Percentiles rank a stretch among this genome's conserved stretches.
These are phyloP conservation scores for Vicia villosa DNA, from an alignment of 306 rosid species.

Conservation along the genomic window DNA sequence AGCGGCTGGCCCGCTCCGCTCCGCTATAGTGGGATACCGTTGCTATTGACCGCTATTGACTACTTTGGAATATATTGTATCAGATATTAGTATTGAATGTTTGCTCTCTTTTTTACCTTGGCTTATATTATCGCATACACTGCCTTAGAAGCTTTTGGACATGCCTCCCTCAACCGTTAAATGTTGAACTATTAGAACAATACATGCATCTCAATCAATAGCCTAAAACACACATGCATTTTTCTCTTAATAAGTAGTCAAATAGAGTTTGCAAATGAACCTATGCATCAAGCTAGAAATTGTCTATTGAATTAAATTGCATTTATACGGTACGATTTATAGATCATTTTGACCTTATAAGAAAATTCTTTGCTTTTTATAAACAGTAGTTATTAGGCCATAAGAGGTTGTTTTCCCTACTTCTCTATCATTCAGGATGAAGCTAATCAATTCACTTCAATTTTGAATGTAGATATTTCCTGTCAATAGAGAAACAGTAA, in stretches of 20 bases:
- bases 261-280: conserved; percentile 19
- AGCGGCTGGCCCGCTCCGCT: no score
- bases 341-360: conserved; percentile 13
- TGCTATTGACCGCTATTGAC: no score
- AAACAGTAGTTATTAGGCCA: background rate
- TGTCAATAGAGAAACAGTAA: background rate
- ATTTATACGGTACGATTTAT: background rate
- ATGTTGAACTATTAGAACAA: background rate
- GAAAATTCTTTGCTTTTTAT: conserved; percentile 3
- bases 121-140: background rate
- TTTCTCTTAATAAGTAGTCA: background rate
- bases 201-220: no score
- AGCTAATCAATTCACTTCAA: conserved; percentile 12
- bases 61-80: background rate
- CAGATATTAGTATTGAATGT: background rate
- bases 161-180: background rate
- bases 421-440: conserved; percentile 14
- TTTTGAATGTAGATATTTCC: background rate
- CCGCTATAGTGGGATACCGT: no score
- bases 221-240: background rate
- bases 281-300: conserved; percentile 6
- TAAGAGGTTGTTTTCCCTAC: background rate
- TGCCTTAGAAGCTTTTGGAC: conserved; percentile 1
- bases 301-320: background rate
- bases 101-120: conserved; percentile 10